Evolutionary conservation across 2,329 filamentous ascomycete species (phyloP).

Genomic region (Beauveria sp.): DNA sequence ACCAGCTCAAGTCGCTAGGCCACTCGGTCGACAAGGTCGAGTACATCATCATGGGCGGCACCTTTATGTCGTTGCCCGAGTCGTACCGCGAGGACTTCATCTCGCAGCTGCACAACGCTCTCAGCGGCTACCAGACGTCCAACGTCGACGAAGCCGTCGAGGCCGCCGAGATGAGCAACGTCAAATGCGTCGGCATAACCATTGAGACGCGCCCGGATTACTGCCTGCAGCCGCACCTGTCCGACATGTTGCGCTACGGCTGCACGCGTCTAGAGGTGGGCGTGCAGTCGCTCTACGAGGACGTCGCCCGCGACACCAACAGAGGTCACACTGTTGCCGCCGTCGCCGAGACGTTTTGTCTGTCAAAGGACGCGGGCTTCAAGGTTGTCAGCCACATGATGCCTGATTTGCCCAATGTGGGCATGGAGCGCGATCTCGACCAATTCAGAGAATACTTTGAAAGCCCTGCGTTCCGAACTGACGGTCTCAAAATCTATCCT

Average conservation of each 20-base stretch:
- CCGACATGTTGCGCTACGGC: constrained; percentile 94
- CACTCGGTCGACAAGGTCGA: constrained; percentile 99
- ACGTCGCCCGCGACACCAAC: constrained; percentile 97
- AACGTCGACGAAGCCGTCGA: constrained; percentile 94
- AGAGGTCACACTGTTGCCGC: constrained; percentile 91
- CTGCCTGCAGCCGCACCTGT: constrained; percentile 89
- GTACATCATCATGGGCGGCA: constrained; percentile 99
- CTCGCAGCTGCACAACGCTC: constrained; percentile 88
- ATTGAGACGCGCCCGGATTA: constrained; percentile 98
- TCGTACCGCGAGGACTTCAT: constrained; percentile 92
- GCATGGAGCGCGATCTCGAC: constrained; percentile 94
- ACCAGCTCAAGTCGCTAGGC: constrained; percentile 90
- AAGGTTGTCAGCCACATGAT: constrained; percentile 99
- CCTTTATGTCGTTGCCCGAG: constrained; percentile 92
- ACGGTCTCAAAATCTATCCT: constrained; percentile 96
- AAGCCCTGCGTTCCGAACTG: constrained; percentile 90
- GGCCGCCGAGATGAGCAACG: constrained; percentile 91
- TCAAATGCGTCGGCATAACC: constrained; percentile 97
- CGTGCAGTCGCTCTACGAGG: constrained; percentile 94
- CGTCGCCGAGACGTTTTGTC: constrained; percentile 91
- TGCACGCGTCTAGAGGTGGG: constrained; percentile 92
- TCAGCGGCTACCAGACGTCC: constrained; percentile 89
- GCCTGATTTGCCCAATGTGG: constrained; percentile 95
- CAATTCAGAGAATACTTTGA: constrained; percentile 98
- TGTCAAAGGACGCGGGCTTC: constrained; percentile 97